Conservation (phyloP, 371 early-diverging fungal species). For the Blakeslea trispora region DNA sequence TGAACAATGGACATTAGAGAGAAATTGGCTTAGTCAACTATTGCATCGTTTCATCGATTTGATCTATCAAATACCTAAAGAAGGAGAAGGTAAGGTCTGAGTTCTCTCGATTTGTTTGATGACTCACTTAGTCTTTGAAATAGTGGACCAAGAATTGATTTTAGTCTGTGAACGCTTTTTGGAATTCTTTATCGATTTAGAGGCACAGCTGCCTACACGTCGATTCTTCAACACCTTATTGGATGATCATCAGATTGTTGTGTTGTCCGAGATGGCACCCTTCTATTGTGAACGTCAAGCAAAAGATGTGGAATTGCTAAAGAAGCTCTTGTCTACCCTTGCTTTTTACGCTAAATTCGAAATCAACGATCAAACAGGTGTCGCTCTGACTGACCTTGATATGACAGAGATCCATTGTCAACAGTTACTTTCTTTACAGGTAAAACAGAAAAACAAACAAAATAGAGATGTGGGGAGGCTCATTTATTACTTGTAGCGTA, state of each 20-base stretch:
- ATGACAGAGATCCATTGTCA: conserved; percentile 64
- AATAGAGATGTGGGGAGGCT: no score
- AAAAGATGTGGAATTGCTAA: conserved; percentile 53
- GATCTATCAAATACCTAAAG: conserved; percentile 53
- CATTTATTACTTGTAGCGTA: conserved; percentile 32
- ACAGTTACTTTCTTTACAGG: conserved; percentile 69
- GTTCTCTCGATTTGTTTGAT: neutral
- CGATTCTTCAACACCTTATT: conserved; percentile 83
- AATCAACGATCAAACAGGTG: conserved; percentile 83
- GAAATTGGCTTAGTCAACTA: conserved; percentile 59
- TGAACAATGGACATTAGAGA: conserved; percentile 55
- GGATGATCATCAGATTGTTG: conserved; percentile 78
- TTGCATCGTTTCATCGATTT: conserved; percentile 57
- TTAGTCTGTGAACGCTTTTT: conserved; percentile 73
- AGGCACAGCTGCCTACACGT: conserved; percentile 89
- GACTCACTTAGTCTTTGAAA: neutral
- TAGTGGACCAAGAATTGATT: conserved; percentile 49
- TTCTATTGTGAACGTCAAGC: conserved; percentile 51
- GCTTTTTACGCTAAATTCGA: conserved; percentile 75
- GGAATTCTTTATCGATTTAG: conserved; percentile 85
- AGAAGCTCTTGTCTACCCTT: conserved; percentile 64
- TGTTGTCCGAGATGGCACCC: conserved; percentile 57
- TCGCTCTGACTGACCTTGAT: conserved; percentile 66
- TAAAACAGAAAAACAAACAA: no score
- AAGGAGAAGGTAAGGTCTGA: conserved; percentile 52